Percentiles rank a stretch among this genome's conserved stretches.
Conservation (phyloP, 169 alveolate species). For the Eimeria maxima region DNA sequence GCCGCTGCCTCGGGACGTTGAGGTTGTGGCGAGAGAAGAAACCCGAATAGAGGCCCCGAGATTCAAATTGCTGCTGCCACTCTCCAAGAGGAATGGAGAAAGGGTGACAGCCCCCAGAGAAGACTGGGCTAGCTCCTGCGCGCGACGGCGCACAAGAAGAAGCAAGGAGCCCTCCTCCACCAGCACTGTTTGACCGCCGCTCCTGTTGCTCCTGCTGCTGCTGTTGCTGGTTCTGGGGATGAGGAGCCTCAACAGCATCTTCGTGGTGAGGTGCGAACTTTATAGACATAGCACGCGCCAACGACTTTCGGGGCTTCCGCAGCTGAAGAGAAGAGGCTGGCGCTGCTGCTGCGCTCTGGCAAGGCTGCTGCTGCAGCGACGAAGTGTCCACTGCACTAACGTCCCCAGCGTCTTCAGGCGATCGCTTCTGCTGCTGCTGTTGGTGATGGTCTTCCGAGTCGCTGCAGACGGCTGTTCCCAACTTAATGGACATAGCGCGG, state of each 20-base stretch:
- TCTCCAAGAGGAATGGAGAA: conserved; percentile 39
- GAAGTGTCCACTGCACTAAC: background rate
- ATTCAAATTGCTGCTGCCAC: conserved; percentile 19
- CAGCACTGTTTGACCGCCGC: background rate
- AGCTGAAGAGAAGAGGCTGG: conserved; percentile 2
- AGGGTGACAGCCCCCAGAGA: conserved; percentile 22
- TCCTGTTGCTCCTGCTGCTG: conserved; percentile 11
- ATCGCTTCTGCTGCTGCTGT: conserved; percentile 48
- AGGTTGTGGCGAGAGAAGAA: background rate
- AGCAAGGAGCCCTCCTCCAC: background rate
- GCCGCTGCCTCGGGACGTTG: background rate
- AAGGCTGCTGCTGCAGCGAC: conserved; percentile 21
- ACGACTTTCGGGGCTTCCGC: conserved; percentile 57
- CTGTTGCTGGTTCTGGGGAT: conserved; percentile 29
- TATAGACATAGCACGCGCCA: conserved; percentile 67
- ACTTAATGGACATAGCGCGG: conserved; percentile 63
- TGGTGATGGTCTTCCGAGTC: conserved; percentile 32
- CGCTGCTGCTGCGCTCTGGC: conserved; percentile 18
- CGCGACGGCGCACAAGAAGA: background rate
- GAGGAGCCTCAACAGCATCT: background rate
- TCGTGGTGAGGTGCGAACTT: background rate
- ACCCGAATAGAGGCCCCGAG: background rate
- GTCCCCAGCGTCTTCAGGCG: conserved; percentile 15
- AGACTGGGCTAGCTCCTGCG: background rate
- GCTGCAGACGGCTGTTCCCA: background rate